Conservation (phyloP, 1,284 basidiomycete species). For the Pterulicium gracile region DNA sequence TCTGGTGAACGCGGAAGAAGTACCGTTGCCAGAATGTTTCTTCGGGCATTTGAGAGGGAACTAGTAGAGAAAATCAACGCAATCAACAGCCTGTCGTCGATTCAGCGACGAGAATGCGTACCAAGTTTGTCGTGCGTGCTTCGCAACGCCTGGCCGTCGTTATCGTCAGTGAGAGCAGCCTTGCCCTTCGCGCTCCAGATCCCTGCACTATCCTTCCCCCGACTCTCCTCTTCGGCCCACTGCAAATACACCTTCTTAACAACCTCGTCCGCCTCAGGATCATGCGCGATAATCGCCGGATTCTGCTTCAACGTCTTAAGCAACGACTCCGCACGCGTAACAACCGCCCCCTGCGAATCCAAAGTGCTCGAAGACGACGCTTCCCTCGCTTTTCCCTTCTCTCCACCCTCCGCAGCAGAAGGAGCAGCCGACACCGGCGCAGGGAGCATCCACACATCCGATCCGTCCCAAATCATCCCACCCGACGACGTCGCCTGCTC, state of each 20-base stretch:
- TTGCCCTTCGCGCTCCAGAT: conserved; percentile 45
- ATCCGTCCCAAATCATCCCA: conserved; percentile 65
- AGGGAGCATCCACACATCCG: conserved; percentile 73
- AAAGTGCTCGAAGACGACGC: conserved; percentile 15
- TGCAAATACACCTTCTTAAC: conserved; percentile 45
- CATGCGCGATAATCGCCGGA: conserved; percentile 63
- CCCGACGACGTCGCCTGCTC: conserved; percentile 21
- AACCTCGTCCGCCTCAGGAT: conserved; percentile 57
- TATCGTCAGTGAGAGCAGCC: conserved; percentile 35
- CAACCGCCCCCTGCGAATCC: conserved; percentile 42
- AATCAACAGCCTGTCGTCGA: background rate
- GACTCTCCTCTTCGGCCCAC: conserved; percentile 50
- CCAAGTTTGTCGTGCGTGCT: conserved; percentile 51
- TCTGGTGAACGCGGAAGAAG: conserved; percentile 85
- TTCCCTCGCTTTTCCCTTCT: conserved; percentile 30
- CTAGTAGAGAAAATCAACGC: conserved; percentile 26
- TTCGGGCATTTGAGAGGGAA: conserved; percentile 57
- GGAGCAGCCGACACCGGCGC: conserved; percentile 19
- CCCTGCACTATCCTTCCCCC: conserved; percentile 40
- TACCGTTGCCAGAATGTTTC: conserved; percentile 85
- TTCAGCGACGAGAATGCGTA: conserved; percentile 22
- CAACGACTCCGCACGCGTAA: conserved; percentile 71
- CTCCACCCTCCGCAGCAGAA: conserved; percentile 14
- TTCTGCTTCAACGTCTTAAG: conserved; percentile 67
- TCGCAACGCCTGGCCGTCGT: conserved; percentile 48